Evolutionary conservation across 352 stramenopile genomes (phyloP), one percentile per base, ranked within the genome.

Genomic region (Globisporangium solare): DNA sequence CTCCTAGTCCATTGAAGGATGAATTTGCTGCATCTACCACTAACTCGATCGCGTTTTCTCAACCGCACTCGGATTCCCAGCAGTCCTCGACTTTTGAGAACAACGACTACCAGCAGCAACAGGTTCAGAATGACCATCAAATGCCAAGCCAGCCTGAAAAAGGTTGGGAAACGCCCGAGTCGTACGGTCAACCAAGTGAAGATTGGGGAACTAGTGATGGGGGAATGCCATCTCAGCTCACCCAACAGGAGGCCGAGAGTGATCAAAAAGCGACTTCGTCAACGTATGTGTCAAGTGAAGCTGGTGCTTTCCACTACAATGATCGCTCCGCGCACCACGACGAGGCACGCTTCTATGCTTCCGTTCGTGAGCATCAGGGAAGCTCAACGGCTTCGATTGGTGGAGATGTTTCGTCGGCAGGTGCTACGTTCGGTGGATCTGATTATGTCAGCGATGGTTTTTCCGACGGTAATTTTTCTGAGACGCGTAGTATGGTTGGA

Each of bases 341-440:
- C 31, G 58, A 64, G 24, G 51, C 58, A 17, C 58, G 54, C 43
- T 64, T 66, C 40, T 66, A 56, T 18, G 53, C 52, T 0, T 60
- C 52, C 4, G 54, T 66, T 12, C 60, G 60, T 21, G 37, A 61
- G 3, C 45, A 66, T 18, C 65, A 79, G 24, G 54, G 40, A 7
- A 66, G 69, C 41, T 90, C 82, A 1, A 81, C 86, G 17, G 67
- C 71, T 15, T 92, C 83, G 8, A 83, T 86, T 65, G 78, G 76
- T 3, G 58, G 45, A 12, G 58, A 59, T 22, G 74, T 88, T 13
- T 92, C 83, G 14, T 90, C 79, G 3, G 76, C 79, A n/a, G 83
- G 79, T 49, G 83, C 83, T 20, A 92, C 83, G 17, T 87, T 90
- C 60, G 83, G 83, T 18, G 79, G 75, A 2, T 90, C 79, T 37